A percentile compares a stretch with the other conserved stretches of the same genome.
phyloP scores from a whole-genome alignment of 345 rosid genomes.

The Eucalyptus cloeziana region DNA sequence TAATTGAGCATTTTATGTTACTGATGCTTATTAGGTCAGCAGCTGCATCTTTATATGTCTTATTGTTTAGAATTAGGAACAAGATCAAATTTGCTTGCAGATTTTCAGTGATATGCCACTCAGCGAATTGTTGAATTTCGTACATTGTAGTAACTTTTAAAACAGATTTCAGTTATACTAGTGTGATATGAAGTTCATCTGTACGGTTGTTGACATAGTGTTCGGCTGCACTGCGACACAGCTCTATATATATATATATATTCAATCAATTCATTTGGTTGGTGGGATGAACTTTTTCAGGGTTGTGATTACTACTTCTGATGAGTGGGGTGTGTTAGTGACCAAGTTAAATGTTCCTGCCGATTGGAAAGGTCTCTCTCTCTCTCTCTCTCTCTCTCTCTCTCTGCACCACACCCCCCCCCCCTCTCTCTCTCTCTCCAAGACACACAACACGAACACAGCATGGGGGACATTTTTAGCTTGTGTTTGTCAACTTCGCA shows the following conservation, averaged over 20 bases:
- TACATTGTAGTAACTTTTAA: not conserved
- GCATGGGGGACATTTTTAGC: not conserved
- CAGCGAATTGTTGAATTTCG: not conserved
- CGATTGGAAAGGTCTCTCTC: conserved; percentile 78
- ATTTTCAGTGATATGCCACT: not conserved
- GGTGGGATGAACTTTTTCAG: conserved; percentile 11
- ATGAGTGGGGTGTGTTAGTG: conserved; percentile 76
- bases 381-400: not conserved
- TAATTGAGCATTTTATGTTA: not conserved
- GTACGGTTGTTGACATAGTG: not conserved
- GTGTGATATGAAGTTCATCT: not conserved
- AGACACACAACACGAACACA: not conserved
- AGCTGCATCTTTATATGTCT: not conserved
- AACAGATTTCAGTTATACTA: not conserved
- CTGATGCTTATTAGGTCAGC: not conserved
- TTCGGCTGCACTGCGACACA: not conserved
- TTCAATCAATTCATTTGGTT: not conserved
- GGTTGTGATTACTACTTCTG: conserved; percentile 72
- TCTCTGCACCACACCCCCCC: too few relatives aligned
- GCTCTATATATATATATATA: not conserved
- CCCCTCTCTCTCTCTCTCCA: too few relatives aligned
- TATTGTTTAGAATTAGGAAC: not conserved
- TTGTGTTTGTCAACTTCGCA: not conserved
- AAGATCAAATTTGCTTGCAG: not conserved
- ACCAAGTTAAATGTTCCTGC: conserved; percentile 82